These are phyloP conservation scores for Tricholoma bakamatsutake DNA, from an alignment of 768 basidiomycete species.

Conservation along the genomic window DNA sequence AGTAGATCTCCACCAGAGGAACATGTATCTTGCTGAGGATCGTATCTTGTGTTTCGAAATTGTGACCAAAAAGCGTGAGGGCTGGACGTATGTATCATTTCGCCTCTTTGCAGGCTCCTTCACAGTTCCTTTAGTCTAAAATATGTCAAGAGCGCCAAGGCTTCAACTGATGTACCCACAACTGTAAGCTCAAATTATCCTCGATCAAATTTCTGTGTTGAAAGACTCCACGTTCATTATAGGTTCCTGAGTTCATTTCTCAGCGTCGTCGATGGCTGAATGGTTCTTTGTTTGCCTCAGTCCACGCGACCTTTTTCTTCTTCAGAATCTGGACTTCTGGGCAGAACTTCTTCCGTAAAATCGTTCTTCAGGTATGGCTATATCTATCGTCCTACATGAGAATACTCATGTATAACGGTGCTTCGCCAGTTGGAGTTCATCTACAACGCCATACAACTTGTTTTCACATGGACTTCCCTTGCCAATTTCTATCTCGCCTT, in stretches of 20 bases:
- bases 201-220: neutral
- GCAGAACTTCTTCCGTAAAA: slow-evolving; percentile 84
- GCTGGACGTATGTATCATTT: slow-evolving; percentile 60
- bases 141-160: slow-evolving; percentile 92
- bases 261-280: slow-evolving; percentile 88
- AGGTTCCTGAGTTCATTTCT: slow-evolving; percentile 91
- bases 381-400: neutral
- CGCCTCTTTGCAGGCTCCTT: slow-evolving; percentile 1
- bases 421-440: slow-evolving; percentile 71
- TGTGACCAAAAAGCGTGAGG: slow-evolving; percentile 82
- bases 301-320: slow-evolving; percentile 89
- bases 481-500: slow-evolving; percentile 94
- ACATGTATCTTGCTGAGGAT: slow-evolving; percentile 91
- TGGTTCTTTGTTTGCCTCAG: slow-evolving; percentile 88
- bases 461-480: slow-evolving; percentile 92
- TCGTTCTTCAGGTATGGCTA: slow-evolving; percentile 53
- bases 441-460: slow-evolving; percentile 82
- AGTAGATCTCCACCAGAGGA: slow-evolving; percentile 40
- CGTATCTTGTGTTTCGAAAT: slow-evolving; percentile 93
- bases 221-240: neutral
- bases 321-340: slow-evolving; percentile 87
- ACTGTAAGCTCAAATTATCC: slow-evolving; percentile 34
- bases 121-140: slow-evolving; percentile 44
- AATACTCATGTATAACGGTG: neutral
- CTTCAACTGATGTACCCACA: slow-evolving; percentile 93